Base-by-base conservation (phyloP, 495 filamentous ascomycete genomes). In the Penicillium pancosmium region DNA sequence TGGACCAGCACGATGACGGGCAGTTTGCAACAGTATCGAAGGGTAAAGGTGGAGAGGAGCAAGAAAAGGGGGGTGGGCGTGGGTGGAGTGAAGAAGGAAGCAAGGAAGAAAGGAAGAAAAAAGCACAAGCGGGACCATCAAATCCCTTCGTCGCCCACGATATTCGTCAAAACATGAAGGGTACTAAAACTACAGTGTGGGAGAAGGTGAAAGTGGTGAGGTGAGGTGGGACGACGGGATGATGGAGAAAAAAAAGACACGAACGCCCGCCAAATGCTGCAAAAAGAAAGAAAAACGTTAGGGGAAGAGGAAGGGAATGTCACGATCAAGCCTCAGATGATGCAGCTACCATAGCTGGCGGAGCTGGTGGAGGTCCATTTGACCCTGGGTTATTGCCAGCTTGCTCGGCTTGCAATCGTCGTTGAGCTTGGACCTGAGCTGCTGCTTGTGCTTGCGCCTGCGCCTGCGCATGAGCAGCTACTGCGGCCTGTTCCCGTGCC, bases 341-440 rank as follows among this genome's bases (percentile, higher is more conserved):
- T 19, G 69, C 65, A 33, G 67, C 64, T 57, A 71, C 63, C 41
- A 31, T 31, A 31, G 27, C 27, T 31, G 27, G 27, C 27, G 27
- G 27, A 31, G 64, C 70, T 44, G 64, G 72, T 49, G 68, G 66
- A 53, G 63, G 72, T 47, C 70, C 68, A 67, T 70, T 72, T 50
- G 73, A 65, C 57, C 69, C 69, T 66, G 54, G 43, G 40, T 60
- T 27, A 15, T 27, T 61, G 47, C 77, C 70, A 46, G 58, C 55
- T 70, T 78, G 78, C 40, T 80, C 78, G 36, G 64, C 71, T 59
- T 77, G 73, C 66, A 75, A 58, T 61, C 69, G 76, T 58, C 78
- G 75, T 69, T 80, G 79, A 56, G 74, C 74, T 66, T 81, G 80
- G 49, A 77, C 79, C 51, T 75, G 77, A 62, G 73, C 71, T 68